Conservation (phyloP, 2,329 filamentous ascomycete genomes). For the Leptographium lundbergii region DNA sequence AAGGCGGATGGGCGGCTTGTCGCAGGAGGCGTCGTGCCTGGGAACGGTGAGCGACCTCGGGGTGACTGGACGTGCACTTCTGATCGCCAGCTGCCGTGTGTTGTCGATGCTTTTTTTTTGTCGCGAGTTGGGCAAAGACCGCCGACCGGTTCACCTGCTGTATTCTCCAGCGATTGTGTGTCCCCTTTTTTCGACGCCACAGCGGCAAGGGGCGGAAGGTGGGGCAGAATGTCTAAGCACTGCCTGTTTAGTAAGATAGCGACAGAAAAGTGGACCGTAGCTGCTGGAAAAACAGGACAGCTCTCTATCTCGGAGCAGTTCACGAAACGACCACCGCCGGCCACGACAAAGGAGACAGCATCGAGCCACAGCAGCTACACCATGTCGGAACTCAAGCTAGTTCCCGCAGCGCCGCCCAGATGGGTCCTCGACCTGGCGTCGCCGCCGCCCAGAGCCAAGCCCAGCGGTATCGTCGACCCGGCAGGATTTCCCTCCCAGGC, state of each 20-base stretch:
- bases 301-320: background rate
- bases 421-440: slow-evolving; percentile 77
- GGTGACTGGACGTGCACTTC: too few species aligned
- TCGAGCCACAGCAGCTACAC: background rate
- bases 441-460: slow-evolving; percentile 56
- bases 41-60: too few species aligned
- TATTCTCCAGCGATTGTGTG: background rate
- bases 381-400: slow-evolving; percentile 16
- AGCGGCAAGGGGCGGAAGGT: slow-evolving; percentile 4
- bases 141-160: background rate
- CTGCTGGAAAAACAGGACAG: too few species aligned
- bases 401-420: slow-evolving; percentile 37
- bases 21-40: too few species aligned
- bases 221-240: background rate
- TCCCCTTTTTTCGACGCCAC: slow-evolving; percentile 4
- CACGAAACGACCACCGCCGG: background rate
- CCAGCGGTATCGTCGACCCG: slow-evolving; percentile 63
- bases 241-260: background rate
- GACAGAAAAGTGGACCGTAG: too few species aligned
- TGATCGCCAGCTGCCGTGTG: too few species aligned
- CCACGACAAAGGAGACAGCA: background rate
- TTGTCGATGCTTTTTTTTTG: too few species aligned
- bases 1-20: too few species aligned
- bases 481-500: slow-evolving; percentile 60
- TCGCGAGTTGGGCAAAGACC: background rate